phyloP scores from a whole-genome alignment of 139 green algal genomes.

The Chlamydomonas schloesseri region DNA sequence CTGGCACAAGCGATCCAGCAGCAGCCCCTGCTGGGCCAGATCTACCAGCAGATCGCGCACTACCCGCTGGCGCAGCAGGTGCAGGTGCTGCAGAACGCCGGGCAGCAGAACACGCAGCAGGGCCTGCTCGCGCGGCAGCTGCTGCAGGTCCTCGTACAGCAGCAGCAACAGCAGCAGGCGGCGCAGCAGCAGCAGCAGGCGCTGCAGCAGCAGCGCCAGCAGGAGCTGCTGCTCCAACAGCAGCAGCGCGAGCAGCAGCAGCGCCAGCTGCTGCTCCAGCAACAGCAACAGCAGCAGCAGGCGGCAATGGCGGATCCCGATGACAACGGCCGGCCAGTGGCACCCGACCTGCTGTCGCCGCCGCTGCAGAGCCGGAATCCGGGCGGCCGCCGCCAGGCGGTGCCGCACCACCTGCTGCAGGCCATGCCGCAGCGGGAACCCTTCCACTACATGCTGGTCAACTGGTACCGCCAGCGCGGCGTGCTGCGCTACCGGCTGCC shows the following conservation, averaged over 20 bases:
- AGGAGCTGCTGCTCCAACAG: background rate
- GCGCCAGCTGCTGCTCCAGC: conserved; percentile 11
- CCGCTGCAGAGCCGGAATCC: background rate
- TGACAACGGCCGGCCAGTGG: conserved; percentile 34
- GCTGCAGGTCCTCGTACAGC: background rate
- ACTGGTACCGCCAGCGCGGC: conserved; percentile 68
- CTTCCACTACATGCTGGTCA: conserved; percentile 66
- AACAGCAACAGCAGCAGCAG: conserved; percentile 34
- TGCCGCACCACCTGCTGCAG: conserved; percentile 43
- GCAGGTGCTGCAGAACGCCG: background rate
- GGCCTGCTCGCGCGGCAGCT: conserved; percentile 9
- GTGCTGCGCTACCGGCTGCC: conserved; percentile 76
- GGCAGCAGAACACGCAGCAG: background rate
- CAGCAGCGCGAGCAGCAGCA: conserved; percentile 15
- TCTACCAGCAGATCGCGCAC: background rate
- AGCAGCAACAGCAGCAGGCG: conserved; percentile 18
- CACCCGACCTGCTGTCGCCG: background rate
- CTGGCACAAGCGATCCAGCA: background rate
- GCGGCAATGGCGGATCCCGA: background rate
- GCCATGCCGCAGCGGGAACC: conserved; percentile 41
- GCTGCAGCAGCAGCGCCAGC: conserved; percentile 17
- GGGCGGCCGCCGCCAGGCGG: background rate
- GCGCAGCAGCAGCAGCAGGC: conserved; percentile 3
- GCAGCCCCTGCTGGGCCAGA: background rate
- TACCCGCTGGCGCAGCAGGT: background rate